phyloP scores from a whole-genome alignment of 495 filamentous ascomycete species.

The Penicillium waksmanii region DNA sequence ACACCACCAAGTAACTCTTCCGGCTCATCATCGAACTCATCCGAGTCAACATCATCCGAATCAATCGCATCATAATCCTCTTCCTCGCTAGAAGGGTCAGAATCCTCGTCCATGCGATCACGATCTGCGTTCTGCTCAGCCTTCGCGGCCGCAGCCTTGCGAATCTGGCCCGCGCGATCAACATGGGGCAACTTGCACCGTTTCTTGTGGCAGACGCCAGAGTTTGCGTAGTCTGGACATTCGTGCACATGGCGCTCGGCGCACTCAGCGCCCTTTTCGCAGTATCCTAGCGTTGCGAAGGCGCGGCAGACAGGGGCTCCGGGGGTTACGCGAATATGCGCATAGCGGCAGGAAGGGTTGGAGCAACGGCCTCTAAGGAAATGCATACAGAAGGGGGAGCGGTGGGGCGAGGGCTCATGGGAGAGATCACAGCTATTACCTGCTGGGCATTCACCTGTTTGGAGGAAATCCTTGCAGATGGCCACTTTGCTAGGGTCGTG shows the following conservation, averaged over 20 bases:
- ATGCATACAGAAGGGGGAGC: conserved; percentile 86
- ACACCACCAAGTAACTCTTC: conserved; percentile 47
- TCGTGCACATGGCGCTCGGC: conserved; percentile 83
- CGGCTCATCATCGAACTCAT: conserved; percentile 75
- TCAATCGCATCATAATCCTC: conserved; percentile 74
- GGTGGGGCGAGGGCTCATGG: conserved; percentile 83
- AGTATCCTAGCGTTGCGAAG: conserved; percentile 90
- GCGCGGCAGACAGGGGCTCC: conserved; percentile 79
- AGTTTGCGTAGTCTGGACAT: conserved; percentile 95
- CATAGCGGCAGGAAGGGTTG: conserved; percentile 85
- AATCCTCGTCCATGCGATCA: conserved; percentile 59
- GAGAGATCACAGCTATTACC: conserved; percentile 90
- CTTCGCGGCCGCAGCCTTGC: conserved; percentile 54
- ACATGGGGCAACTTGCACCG: conserved; percentile 86
- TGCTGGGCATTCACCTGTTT: conserved; percentile 75
- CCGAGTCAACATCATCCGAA: conserved; percentile 88
- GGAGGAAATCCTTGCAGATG: conserved; percentile 85
- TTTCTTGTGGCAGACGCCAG: conserved; percentile 78
- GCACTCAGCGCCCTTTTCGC: conserved; percentile 79
- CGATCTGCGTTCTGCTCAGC: conserved; percentile 34
- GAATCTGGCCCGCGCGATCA: conserved; percentile 77
- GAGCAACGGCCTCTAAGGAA: conserved; percentile 90
- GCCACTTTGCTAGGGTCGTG: conserved; percentile 90
- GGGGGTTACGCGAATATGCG: conserved; percentile 82
- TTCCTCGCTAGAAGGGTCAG: conserved; percentile 83